These are phyloP conservation scores for Neurospora tetraspora DNA, from an alignment of 495 filamentous ascomycete species.

Conservation along the genomic window DNA sequence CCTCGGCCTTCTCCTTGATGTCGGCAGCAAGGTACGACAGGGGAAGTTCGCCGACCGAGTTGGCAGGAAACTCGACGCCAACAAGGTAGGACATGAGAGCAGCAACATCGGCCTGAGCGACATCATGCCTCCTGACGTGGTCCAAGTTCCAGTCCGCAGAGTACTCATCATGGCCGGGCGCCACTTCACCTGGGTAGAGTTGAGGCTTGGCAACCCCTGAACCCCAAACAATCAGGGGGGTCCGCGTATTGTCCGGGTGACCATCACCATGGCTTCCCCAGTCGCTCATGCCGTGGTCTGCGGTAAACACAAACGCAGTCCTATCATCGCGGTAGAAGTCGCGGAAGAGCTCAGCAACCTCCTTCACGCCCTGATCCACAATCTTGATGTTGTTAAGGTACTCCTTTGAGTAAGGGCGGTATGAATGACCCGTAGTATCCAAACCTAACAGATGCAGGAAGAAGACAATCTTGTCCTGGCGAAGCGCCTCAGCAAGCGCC, in stretches of 20 bases:
- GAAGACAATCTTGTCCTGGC: conserved; percentile 83
- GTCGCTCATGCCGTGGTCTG: conserved; percentile 98
- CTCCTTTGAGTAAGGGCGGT: conserved; percentile 88
- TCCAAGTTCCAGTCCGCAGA: conserved; percentile 82
- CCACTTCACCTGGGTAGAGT: conserved; percentile 38
- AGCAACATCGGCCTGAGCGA: conserved; percentile 89
- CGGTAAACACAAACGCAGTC: conserved; percentile 94
- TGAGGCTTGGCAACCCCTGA: conserved; percentile 78
- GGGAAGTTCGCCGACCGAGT: conserved; percentile 91
- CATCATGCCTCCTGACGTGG: conserved; percentile 75
- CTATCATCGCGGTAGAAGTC: conserved; percentile 88
- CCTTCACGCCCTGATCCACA: conserved; percentile 78
- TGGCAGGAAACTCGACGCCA: conserved; percentile 85
- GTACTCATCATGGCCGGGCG: conserved; percentile 84
- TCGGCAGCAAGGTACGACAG: conserved; percentile 67
- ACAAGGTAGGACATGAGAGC: conserved; percentile 95
- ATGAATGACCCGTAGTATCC: conserved; percentile 83
- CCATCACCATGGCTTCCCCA: conserved; percentile 97
- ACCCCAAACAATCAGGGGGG: conserved; percentile 89
- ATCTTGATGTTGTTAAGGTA: conserved; percentile 92
- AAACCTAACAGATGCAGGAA: conserved; percentile 95
- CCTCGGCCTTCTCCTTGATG: conserved; percentile 69
- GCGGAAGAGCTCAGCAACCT: conserved; percentile 71
- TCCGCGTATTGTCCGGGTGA: conserved; percentile 94
- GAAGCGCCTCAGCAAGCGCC: conserved; percentile 63